Percentiles rank a stretch among this genome's conserved stretches.
phyloP scores from a whole-genome alignment of 2,329 filamentous ascomycete genomes.

The Helotiales sp. region DNA sequence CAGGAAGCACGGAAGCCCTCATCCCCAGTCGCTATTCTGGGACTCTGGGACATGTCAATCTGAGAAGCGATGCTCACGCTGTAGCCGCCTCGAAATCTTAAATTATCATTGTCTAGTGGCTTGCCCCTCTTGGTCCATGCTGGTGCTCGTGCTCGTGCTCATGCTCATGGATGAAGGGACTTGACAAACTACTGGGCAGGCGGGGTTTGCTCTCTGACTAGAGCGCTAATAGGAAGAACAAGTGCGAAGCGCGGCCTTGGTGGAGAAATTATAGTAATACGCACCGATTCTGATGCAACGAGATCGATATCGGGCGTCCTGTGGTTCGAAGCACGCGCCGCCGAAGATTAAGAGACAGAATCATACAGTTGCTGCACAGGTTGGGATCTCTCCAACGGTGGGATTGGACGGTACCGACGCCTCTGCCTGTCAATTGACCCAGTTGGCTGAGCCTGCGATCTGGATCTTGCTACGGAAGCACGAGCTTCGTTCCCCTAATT shows the following conservation, averaged over 20 bases:
- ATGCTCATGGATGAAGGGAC: constrained; percentile 8
- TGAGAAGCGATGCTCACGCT: constrained; percentile 29
- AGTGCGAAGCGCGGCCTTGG: constrained; percentile 9
- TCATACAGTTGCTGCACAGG: neutral
- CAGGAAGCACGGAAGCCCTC: too few species aligned
- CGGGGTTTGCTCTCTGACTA: constrained; percentile 14
- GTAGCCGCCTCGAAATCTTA: constrained; percentile 28
- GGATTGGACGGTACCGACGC: neutral
- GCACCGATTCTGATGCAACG: constrained; percentile 2
- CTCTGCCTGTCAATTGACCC: neutral
- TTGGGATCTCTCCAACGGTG: neutral
- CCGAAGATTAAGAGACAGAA: constrained; percentile 14
- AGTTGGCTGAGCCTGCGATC: constrained; percentile 3
- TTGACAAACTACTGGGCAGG: constrained; percentile 8
- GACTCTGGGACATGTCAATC: neutral
- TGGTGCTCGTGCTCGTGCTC: neutral
- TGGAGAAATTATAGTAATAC: constrained; percentile 12
- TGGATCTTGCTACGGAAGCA: constrained; percentile 33
- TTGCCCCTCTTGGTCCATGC: neutral
- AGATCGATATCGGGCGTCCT: constrained; percentile 19
- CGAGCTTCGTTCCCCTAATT: constrained; percentile 28
- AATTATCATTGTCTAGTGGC: neutral
- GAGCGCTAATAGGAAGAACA: constrained; percentile 2
- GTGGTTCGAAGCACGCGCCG: constrained; percentile 16
- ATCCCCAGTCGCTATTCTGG: too few species aligned